Base-by-base conservation (phyloP, 495 filamentous ascomycete species). In the Podospora australis region DNA sequence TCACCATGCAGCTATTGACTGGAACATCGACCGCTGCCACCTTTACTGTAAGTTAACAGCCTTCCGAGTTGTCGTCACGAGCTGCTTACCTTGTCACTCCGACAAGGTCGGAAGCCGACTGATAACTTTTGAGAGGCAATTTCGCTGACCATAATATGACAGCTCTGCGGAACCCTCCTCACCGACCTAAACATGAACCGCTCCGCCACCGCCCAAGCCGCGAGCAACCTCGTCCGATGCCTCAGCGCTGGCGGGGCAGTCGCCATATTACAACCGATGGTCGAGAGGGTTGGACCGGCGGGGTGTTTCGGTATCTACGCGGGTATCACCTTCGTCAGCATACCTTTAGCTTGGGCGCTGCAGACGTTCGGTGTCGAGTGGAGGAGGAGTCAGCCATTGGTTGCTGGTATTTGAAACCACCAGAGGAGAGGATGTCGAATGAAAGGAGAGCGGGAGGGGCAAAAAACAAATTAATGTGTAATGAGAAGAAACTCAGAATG, bases 121-220 rank as follows among this genome's bases (percentile, higher is more conserved):
- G n/a, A n/a, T n/a, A n/a, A n/a, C n/a, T n/a, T n/a, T n/a, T n/a
- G n/a, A n/a, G n/a, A n/a, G 19, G 2, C n/a, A 7, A 23, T 38
- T 1, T 5, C 19, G 3, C 9, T 5, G 10, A 14, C 13, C 8
- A n/a, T 6, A 17, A 19, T 25, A 44, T 25, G 14, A 39, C 21
- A 55, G 53, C 30, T 49, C 6, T 49, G 46, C 24, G 46, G 46
- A 16, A 69, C 48, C 40, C 63, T 54, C 32, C 40, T 67, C 10
- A 57, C 55, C 3, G 60, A 67, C 45, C 51, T 66, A 2, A 54
- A 67, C 41, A 53, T 58, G 13, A 46, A 55, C 32, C 21, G 39
- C 1, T 44, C 48, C 7, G 40, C 48, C 21, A 38, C 48, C 1
- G 48, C 40, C 7, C 48, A 44, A 17, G 48, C 39, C 19, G 40